These are phyloP conservation scores for Phytophthora fragariaefolia DNA, from an alignment of 352 stramenopile species.

Conservation along the genomic window DNA sequence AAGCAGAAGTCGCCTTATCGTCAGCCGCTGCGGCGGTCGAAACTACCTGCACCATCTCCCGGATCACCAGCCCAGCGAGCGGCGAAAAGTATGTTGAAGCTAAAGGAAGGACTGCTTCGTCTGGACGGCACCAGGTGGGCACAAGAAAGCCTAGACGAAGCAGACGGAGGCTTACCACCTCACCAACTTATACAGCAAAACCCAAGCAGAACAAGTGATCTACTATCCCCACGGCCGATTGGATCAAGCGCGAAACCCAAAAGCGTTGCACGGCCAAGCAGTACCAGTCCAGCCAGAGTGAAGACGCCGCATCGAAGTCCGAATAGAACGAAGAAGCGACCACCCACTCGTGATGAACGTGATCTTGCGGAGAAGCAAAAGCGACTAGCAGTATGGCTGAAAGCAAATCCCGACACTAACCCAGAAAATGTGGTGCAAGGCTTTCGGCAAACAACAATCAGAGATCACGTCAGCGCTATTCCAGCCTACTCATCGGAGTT, in stretches of 20 bases:
- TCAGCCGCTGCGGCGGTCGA: slow-evolving; percentile 31
- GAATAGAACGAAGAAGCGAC: slow-evolving; percentile 29
- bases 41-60: slow-evolving; percentile 13
- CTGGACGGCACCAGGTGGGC: slow-evolving; percentile 20
- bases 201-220: not conserved
- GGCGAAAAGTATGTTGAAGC: slow-evolving; percentile 57
- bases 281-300: slow-evolving; percentile 3
- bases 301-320: slow-evolving; percentile 19
- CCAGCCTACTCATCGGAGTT: slow-evolving; percentile 49
- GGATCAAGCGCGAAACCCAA: slow-evolving; percentile 2
- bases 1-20: slow-evolving; percentile 52
- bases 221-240: slow-evolving; percentile 5
- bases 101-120: slow-evolving; percentile 51
- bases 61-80: slow-evolving; percentile 59
- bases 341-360: slow-evolving; percentile 23
- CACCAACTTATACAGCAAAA: slow-evolving; percentile 6
- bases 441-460: no score
- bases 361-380: slow-evolving; percentile 26
- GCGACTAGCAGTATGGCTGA: slow-evolving; percentile 29
- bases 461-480: not conserved
- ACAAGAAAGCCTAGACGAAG: slow-evolving; percentile 11
- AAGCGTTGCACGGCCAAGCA: not conserved
- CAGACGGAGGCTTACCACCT: slow-evolving; percentile 4
- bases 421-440: slow-evolving; percentile 2
- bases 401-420: slow-evolving; percentile 20